Percentiles rank a stretch among this genome's conserved stretches.
Conservation (phyloP, 495 filamentous ascomycete species). For the Annulohypoxylon nitens region DNA sequence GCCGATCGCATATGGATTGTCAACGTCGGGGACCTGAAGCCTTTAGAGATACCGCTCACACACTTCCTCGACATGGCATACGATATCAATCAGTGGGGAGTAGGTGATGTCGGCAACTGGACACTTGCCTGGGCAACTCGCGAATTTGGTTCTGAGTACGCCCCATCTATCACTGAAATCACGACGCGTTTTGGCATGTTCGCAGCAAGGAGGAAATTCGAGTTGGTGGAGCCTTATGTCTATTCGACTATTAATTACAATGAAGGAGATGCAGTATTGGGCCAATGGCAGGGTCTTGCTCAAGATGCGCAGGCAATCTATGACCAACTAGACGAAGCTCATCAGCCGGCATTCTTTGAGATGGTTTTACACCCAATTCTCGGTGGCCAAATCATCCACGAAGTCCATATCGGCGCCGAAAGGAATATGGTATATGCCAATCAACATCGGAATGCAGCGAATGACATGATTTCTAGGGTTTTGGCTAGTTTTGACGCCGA, state of each 20-base stretch:
- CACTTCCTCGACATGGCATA: slow-evolving; percentile 78
- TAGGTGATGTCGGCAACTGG: slow-evolving; percentile 69
- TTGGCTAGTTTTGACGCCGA: slow-evolving; percentile 73
- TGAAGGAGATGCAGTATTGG: slow-evolving; percentile 74
- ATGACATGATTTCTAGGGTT: slow-evolving; percentile 69
- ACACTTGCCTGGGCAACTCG: slow-evolving; percentile 68
- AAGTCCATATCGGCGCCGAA: slow-evolving; percentile 71
- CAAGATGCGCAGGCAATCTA: slow-evolving; percentile 68
- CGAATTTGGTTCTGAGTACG: slow-evolving; percentile 68
- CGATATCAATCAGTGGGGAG: slow-evolving; percentile 67
- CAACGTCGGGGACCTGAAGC: slow-evolving; percentile 81
- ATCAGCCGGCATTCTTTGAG: slow-evolving; percentile 74
- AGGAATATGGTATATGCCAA: slow-evolving; percentile 73
- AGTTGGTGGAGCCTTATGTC: slow-evolving; percentile 72
- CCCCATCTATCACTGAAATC: slow-evolving; percentile 65
- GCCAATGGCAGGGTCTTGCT: slow-evolving; percentile 72
- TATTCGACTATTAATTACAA: slow-evolving; percentile 79
- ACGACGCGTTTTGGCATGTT: slow-evolving; percentile 73
- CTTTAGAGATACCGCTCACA: slow-evolving; percentile 75
- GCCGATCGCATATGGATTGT: slow-evolving; percentile 80
- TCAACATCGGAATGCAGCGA: slow-evolving; percentile 76
- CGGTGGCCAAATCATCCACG: slow-evolving; percentile 70
- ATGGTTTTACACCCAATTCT: slow-evolving; percentile 76
- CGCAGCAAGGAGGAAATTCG: slow-evolving; percentile 74
- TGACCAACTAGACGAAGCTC: slow-evolving; percentile 59